These are phyloP conservation scores for Penicillium aurantiogriseum DNA, from an alignment of 2,329 filamentous ascomycete genomes.

Conservation along the genomic window DNA sequence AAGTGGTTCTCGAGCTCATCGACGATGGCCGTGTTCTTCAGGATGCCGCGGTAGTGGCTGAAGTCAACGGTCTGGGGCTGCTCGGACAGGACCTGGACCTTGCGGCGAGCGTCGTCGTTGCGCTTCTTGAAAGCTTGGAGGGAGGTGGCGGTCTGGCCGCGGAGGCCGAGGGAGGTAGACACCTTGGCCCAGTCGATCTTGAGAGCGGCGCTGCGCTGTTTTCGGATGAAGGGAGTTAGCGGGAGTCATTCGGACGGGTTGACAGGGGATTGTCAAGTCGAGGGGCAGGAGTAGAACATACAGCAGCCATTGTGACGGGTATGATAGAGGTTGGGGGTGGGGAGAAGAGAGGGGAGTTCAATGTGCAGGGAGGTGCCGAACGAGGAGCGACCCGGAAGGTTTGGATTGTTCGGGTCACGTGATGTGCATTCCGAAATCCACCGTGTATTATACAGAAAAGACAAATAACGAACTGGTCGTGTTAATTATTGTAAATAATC, in stretches of 20 bases:
- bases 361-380: conserved; percentile 37
- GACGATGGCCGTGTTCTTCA: conserved; percentile 95
- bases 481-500: background rate
- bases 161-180: conserved; percentile 88
- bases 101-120: conserved; percentile 97
- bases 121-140: conserved; percentile 99
- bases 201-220: conserved; percentile 91
- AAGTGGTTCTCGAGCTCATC: conserved; percentile 98
- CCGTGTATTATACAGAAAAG: background rate
- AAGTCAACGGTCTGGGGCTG: conserved; percentile 89
- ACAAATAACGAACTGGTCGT: background rate
- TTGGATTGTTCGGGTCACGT: conserved; percentile 38
- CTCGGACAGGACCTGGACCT: conserved; percentile 79
- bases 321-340: conserved; percentile 27
- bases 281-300: conserved; percentile 27
- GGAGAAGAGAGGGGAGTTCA: conserved; percentile 32
- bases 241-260: conserved; percentile 9
- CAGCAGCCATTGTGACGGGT: conserved; percentile 44
- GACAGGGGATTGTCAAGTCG: conserved; percentile 1
- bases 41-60: conserved; percentile 79
- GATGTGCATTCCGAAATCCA: conserved; percentile 20
- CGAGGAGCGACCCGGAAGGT: conserved; percentile 41
- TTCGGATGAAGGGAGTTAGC: conserved; percentile 26
- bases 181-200: conserved; percentile 99
- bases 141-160: conserved; percentile 86